Evolutionary conservation across 2,329 filamentous ascomycete species (phyloP).

Genomic region (Pseudopithomyces maydicus): DNA sequence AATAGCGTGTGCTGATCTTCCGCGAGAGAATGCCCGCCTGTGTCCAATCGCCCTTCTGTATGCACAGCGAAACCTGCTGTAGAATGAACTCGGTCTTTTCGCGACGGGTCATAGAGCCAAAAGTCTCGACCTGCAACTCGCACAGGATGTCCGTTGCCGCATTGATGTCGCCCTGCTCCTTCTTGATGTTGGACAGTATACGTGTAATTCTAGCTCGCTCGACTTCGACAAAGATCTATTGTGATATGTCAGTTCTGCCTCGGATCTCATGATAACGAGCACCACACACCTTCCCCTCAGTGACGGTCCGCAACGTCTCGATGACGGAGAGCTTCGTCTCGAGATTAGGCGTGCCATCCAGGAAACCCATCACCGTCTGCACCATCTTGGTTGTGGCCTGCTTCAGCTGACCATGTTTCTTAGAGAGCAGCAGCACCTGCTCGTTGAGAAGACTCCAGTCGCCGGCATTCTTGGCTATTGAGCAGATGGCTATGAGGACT

Average conservation of each 20-base stretch:
- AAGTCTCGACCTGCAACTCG: constrained; percentile 97
- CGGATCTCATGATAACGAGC: background rate
- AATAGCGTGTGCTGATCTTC: constrained; percentile 96
- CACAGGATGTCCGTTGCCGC: constrained; percentile 91
- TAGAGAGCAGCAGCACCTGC: constrained; percentile 92
- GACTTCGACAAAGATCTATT: constrained; percentile 94
- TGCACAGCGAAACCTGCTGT: constrained; percentile 91
- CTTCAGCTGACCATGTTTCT: constrained; percentile 99
- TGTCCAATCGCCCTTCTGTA: constrained; percentile 94
- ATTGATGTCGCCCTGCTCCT: constrained; percentile 88
- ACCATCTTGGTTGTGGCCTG: constrained; percentile 99
- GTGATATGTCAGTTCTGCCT: constrained; percentile 21
- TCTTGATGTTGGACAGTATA: constrained; percentile 97
- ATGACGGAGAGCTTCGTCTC: constrained; percentile 93
- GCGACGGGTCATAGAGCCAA: constrained; percentile 94
- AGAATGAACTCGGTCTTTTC: constrained; percentile 99
- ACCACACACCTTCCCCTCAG: constrained; percentile 80
- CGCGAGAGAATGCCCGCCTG: constrained; percentile 91
- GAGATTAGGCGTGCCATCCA: constrained; percentile 81
- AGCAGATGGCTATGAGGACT: constrained; percentile 85
- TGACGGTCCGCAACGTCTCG: constrained; percentile 92
- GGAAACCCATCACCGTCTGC: constrained; percentile 89
- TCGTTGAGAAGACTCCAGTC: constrained; percentile 97
- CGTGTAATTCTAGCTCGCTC: constrained; percentile 94
- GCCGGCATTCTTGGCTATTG: constrained; percentile 87